Evolutionary conservation across 2,329 filamentous ascomycete genomes (phyloP).

Genomic region (Venturia asperata): DNA sequence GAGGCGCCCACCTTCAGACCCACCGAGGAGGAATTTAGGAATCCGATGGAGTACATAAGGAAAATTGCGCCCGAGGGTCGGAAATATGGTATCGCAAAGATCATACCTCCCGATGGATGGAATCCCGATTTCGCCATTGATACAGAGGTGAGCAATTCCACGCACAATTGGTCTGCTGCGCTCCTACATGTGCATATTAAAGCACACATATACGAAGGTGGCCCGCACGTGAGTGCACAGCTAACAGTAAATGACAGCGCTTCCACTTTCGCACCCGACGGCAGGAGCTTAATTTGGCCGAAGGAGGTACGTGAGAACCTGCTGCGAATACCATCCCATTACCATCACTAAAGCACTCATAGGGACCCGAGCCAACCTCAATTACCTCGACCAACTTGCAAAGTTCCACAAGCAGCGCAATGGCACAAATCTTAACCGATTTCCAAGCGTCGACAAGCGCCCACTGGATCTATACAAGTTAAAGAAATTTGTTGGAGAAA

Average conservation of each 20-base stretch:
- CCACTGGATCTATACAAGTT: conserved; percentile 91
- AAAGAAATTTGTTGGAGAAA: conserved; percentile 91
- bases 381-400: conserved; percentile 87
- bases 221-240: conserved; percentile 5
- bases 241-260: conserved; percentile 48
- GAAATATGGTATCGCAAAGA: conserved; percentile 89
- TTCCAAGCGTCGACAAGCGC: conserved; percentile 96
- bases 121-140: conserved; percentile 94
- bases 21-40: conserved; percentile 88
- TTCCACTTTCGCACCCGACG: conserved; percentile 96
- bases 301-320: conserved; percentile 65
- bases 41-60: conserved; percentile 87
- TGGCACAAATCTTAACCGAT: conserved; percentile 84
- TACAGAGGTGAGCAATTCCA: conserved; percentile 64
- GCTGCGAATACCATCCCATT: not conserved
- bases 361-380: conserved; percentile 92
- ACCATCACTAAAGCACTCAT: conserved; percentile 18
- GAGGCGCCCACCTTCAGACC: conserved; percentile 89
- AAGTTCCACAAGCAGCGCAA: conserved; percentile 92
- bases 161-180: not conserved
- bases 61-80: conserved; percentile 82
- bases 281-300: conserved; percentile 94
- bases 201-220: not conserved
- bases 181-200: not conserved
- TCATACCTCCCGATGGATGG: conserved; percentile 90